Base-by-base conservation (phyloP, 1,284 basidiomycete genomes). In the Leccinum solheimii region DNA sequence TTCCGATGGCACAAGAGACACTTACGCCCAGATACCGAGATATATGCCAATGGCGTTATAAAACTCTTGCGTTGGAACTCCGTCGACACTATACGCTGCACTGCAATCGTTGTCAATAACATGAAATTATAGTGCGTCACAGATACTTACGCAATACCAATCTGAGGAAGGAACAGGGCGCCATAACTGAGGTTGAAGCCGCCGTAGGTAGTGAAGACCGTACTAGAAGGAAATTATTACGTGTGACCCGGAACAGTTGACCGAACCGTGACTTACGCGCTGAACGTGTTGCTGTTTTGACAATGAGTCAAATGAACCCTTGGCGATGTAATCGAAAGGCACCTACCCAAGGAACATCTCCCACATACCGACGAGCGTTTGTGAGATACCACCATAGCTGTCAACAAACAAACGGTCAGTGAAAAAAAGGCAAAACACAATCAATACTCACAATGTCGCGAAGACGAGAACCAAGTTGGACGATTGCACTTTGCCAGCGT, bases 301-400 rank as follows among this genome's bases (percentile, higher is more conserved):
- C 1, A n/a, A 16, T 61, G 26, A 19, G 10, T 70, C 43, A 63
- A 54, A 49, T 27, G 11, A 49, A 54, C 53, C 30, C 48, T 60
- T n/a, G 9, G 8, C 6, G 11, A 45, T 21, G 49, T 36, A 19
- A 19, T 55, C 26, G 53, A 52, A 57, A 1, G 5, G 32, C 32
- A 56, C 72, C 53, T 55, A 69, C 71, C 71, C 70, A 40, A 74
- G 71, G 61, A 67, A 74, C 63, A 71, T 68, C 40, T 72, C 72
- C 70, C 72, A 74, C 71, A 73, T 70, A 51, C 72, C 70, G 6
- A 71, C 70, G 11, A 71, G 58, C 2, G 70, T 71, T 57, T 71
- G 72, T 16, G 64, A 67, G 48, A 73, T 74, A 34, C 71, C 70
- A 8, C 71, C 72, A 32, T 74, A 71, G 58, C 72, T 71, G n/a